Evolutionary conservation across 768 basidiomycete species (phyloP).

Genomic region (Russula sp.): DNA sequence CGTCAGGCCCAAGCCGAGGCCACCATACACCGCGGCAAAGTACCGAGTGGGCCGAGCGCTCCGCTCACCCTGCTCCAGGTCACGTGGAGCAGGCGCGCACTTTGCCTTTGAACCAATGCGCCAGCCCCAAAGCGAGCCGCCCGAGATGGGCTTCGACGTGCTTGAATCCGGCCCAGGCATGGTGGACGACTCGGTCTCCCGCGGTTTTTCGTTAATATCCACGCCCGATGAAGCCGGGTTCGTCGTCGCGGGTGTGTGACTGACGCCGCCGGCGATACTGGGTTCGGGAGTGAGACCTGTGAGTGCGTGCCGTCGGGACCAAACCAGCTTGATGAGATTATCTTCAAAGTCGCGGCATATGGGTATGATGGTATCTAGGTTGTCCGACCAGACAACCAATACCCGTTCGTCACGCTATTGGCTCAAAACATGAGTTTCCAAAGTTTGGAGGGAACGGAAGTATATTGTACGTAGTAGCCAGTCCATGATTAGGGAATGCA

Average conservation of each 20-base stretch:
- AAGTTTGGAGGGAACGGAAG: background rate
- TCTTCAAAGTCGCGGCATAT: slow-evolving; percentile 70
- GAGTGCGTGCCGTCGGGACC: slow-evolving; percentile 44
- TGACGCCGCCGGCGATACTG: slow-evolving; percentile 30
- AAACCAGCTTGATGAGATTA: slow-evolving; percentile 78
- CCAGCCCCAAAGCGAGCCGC: slow-evolving; percentile 34
- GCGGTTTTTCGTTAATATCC: slow-evolving; percentile 52
- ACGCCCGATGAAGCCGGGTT: slow-evolving; percentile 55
- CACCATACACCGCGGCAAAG: slow-evolving; percentile 70
- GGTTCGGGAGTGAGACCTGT: background rate
- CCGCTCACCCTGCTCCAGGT: slow-evolving; percentile 47
- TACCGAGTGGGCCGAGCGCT: slow-evolving; percentile 45
- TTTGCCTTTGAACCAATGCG: slow-evolving; percentile 36
- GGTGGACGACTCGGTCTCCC: background rate
- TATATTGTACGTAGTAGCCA: no score
- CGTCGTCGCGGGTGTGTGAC: slow-evolving; percentile 41
- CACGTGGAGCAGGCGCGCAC: slow-evolving; percentile 32
- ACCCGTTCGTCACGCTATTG: slow-evolving; percentile 76
- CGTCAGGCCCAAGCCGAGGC: slow-evolving; percentile 62
- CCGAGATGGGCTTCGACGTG: slow-evolving; percentile 17
- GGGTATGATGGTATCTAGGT: slow-evolving; percentile 75
- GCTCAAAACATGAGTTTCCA: background rate
- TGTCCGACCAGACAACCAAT: slow-evolving; percentile 81
- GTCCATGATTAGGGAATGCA: background rate
- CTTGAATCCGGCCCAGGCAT: background rate